Conservation (phyloP, 257 asterid species). For the Mentha longifolia region DNA sequence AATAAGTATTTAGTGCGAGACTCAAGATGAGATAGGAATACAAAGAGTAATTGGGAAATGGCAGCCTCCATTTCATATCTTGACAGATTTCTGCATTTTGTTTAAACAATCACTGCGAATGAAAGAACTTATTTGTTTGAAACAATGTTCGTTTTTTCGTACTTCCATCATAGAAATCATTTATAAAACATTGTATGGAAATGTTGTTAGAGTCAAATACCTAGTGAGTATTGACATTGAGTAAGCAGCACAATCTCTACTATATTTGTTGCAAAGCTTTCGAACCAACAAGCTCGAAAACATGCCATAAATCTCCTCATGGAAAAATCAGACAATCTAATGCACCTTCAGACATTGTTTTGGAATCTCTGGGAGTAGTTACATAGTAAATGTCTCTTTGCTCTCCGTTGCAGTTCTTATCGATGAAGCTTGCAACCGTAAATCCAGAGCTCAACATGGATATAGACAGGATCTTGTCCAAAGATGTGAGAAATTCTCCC, state of each 20-base stretch:
- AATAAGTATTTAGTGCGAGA: not conserved
- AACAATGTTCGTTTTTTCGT: not conserved
- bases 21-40: constrained; percentile 6
- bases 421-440: constrained; percentile 90
- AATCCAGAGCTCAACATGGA: constrained; percentile 77
- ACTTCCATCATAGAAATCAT: not conserved
- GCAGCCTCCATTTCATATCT: not conserved
- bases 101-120: not conserved
- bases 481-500: constrained; percentile 60
- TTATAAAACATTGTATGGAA: not conserved
- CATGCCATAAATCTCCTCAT: not conserved
- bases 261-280: not conserved
- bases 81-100: not conserved
- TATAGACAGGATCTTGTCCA: constrained; percentile 65
- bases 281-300: not conserved
- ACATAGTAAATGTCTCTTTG: constrained; percentile 15
- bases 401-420: constrained; percentile 65
- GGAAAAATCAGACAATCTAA: not conserved
- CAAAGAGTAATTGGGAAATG: not conserved
- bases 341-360: not conserved
- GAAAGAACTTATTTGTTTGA: too few species aligned
- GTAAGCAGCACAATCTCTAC: not conserved
- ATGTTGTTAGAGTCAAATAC: not conserved
- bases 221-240: not conserved
- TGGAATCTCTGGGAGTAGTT: not conserved